Conservation (phyloP, 1,284 basidiomycete species). For the Volvariella surrecta region DNA sequence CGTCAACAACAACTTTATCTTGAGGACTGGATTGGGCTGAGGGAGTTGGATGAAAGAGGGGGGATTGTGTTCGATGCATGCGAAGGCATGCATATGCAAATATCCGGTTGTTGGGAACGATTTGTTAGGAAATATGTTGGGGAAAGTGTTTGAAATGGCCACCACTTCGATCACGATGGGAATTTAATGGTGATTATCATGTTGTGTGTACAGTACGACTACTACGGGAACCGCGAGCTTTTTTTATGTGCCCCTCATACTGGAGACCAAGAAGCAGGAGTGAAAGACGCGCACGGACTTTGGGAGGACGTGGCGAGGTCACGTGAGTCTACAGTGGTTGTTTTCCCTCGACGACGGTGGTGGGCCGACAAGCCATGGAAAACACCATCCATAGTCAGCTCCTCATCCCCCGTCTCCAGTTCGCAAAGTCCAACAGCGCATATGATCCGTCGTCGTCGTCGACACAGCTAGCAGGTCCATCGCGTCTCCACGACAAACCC, state of each 20-base stretch:
- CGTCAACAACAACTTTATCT: constrained; percentile 68
- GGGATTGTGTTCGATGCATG: constrained; percentile 62
- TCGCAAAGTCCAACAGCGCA: constrained; percentile 19
- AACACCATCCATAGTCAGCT: constrained; percentile 11
- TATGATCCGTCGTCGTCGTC: constrained; percentile 9
- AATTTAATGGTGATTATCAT: background rate
- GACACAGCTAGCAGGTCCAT: constrained; percentile 30
- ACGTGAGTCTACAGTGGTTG: constrained; percentile 1
- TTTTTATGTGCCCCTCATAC: too few relatives aligned
- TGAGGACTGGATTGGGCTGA: constrained; percentile 87
- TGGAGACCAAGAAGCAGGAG: too few relatives aligned
- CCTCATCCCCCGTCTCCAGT: constrained; percentile 35
- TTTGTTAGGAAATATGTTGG: constrained; percentile 43
- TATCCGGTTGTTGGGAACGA: constrained; percentile 54
- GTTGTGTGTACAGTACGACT: too few relatives aligned
- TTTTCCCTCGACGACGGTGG: background rate
- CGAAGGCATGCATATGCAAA: constrained; percentile 79
- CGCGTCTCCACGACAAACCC: constrained; percentile 25
- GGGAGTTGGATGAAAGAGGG: constrained; percentile 63
- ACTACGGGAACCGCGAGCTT: too few relatives aligned
- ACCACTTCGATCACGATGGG: background rate
- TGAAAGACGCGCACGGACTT: too few relatives aligned
- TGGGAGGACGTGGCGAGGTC: background rate
- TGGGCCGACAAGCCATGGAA: constrained; percentile 12
- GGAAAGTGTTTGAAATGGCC: constrained; percentile 5